A percentile compares a stretch with the other conserved stretches of the same genome.
Evolutionary conservation across 306 rosid genomes (phyloP).

Genomic region (Rubus idaeus): DNA sequence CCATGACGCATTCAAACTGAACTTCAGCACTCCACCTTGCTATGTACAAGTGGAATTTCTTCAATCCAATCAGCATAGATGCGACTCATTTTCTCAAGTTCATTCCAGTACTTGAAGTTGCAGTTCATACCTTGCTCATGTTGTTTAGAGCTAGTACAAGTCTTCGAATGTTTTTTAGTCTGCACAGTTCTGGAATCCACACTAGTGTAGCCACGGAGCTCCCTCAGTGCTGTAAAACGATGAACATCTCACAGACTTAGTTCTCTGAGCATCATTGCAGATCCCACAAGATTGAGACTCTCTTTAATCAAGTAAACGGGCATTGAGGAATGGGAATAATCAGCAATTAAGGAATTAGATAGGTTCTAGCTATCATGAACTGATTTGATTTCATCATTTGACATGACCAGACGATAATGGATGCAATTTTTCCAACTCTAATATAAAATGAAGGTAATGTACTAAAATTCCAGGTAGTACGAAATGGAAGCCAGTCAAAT

Average conservation of each 20-base stretch:
- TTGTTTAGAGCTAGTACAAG: slow-evolving; percentile 11
- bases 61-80: slow-evolving; percentile 63
- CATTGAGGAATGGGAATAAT: neutral
- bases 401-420: neutral
- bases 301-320: neutral
- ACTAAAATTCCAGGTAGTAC: neutral
- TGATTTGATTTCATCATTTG: neutral
- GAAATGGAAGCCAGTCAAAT: neutral
- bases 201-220: slow-evolving; percentile 12
- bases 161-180: slow-evolving; percentile 1
- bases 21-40: slow-evolving; percentile 14
- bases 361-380: neutral
- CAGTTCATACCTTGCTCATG: slow-evolving; percentile 8
- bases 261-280: neutral
- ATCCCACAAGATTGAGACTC: neutral
- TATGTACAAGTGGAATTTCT: slow-evolving; percentile 21
- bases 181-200: slow-evolving; percentile 9
- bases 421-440: neutral
- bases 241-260: neutral
- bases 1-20: too few species aligned
- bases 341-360: neutral
- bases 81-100: slow-evolving; percentile 33
- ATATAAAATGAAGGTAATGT: neutral
- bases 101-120: slow-evolving; percentile 19
- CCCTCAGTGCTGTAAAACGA: slow-evolving; percentile 25